Evolutionary conservation across 352 stramenopile genomes (phyloP).

Genomic region (Pythium pyrilobum): DNA sequence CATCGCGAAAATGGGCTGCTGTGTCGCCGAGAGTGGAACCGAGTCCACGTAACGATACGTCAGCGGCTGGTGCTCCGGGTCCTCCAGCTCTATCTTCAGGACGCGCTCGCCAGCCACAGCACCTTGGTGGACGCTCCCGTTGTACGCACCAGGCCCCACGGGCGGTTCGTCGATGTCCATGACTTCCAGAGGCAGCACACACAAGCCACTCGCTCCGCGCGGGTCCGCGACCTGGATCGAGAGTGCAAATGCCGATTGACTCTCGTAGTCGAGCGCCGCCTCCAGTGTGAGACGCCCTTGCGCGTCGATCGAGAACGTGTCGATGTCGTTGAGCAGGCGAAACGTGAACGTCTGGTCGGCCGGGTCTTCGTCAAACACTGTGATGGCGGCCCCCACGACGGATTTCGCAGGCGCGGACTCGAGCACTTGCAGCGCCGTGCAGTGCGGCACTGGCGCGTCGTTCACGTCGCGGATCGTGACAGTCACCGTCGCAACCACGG

Average conservation of each 20-base stretch:
- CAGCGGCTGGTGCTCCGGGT: conserved; percentile 11
- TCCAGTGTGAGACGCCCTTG: conserved; percentile 27
- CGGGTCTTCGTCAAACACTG: conserved; percentile 24
- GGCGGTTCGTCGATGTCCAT: conserved; percentile 38
- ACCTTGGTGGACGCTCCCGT: conserved; percentile 26
- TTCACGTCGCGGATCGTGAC: conserved; percentile 21
- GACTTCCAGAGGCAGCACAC: conserved; percentile 30
- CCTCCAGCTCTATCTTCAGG: conserved; percentile 8
- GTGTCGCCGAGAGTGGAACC: neutral
- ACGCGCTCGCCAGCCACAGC: conserved; percentile 11
- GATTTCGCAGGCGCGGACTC: conserved; percentile 23
- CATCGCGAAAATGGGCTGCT: conserved; percentile 6
- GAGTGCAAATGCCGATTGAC: conserved; percentile 21
- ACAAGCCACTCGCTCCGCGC: conserved; percentile 28
- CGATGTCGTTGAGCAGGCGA: conserved; percentile 17
- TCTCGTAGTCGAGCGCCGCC: conserved; percentile 33
- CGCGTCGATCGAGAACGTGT: conserved; percentile 28
- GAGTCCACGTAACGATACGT: conserved; percentile 2
- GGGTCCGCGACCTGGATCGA: conserved; percentile 26
- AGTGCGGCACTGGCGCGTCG: conserved; percentile 20
- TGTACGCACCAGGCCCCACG: conserved; percentile 23
- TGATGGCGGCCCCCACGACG: conserved; percentile 8
- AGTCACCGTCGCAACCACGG: neutral
- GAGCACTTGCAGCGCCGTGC: conserved; percentile 7
- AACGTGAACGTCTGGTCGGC: conserved; percentile 18